Percentiles rank a stretch among this genome's conserved stretches.
Conservation (phyloP, 169 alveolate genomes). For the Miamiensis avidus region DNA sequence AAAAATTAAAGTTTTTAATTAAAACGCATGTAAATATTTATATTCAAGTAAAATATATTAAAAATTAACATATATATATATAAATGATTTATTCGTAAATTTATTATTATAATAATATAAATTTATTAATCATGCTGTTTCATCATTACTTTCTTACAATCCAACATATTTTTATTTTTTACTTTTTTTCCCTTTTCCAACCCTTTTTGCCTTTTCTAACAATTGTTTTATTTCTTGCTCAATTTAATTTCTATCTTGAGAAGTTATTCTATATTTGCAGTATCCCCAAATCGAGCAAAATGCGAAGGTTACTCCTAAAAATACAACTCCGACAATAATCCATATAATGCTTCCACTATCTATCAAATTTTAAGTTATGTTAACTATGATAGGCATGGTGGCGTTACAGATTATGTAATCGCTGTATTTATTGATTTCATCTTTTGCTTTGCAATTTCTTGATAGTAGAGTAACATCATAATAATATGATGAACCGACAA, state of each 20-base stretch:
- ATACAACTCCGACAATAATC: background rate
- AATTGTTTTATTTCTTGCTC: background rate
- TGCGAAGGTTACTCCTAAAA: too few species aligned
- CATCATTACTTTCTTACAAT: background rate
- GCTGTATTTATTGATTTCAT: background rate
- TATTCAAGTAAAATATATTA: too few species aligned
- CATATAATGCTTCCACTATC: background rate
- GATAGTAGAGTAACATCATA: background rate
- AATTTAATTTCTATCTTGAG: background rate
- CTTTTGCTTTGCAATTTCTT: background rate
- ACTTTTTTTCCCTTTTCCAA: background rate
- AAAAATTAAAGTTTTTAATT: too few species aligned
- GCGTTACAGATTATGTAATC: background rate
- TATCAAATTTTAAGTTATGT: background rate
- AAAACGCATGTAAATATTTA: too few species aligned
- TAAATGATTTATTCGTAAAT: background rate
- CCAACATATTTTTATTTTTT: background rate
- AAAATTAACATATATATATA: background rate
- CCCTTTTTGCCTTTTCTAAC: background rate
- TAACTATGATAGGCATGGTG: background rate
- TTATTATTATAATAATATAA: too few species aligned
- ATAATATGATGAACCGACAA: too few species aligned
- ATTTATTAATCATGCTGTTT: too few species aligned
- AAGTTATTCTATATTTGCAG: background rate
- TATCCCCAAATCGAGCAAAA: background rate